Evolutionary conservation across 441 rosid species (phyloP), one percentile per base, ranked within the genome.

Genomic region (Viola pubescens): DNA sequence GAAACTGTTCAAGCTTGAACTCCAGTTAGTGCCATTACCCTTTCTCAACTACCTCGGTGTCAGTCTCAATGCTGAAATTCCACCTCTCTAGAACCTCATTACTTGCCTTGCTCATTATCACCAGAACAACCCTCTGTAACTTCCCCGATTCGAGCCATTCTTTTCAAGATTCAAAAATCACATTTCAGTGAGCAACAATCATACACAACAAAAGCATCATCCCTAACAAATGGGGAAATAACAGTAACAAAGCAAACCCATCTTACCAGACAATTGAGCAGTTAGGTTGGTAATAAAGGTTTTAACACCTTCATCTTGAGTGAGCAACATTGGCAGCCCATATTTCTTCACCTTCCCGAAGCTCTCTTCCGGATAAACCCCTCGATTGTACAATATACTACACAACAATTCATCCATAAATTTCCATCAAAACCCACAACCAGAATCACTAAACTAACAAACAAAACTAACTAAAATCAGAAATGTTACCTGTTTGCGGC

Each of bases 61-160:
- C 98, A 0, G 95, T 91, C 72, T 84, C 91, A 16, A 87, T 82
- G 62, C 91, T 84, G 71, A 91, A 91, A 54, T 91, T 91, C 95
- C 91, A 91, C 60, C 98, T 85, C 78, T 91, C 97, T 8, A 87
- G 44, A 52, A 92, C 97, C 76, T 92, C 98, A 65, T 76, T 77
- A 45, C 79, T 81, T 3, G 82, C 81, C 74, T 84, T 92, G 64
- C 94, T 89, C 95, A 87, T 87, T 63, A 89, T 85, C 49, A 89
- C 97, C 50, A 85, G 71, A 58, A 89, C 97, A 26, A 92, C 69
- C 71, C 97, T 89, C 64, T 92, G 98, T 48, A 92, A 67, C 76
- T 86, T 80, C 63, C 98, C 98, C 53, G 84, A 73, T 71, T 87
- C 97, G 59, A 89, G 82, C 97, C 97, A 92, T 60, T 92, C 94